Evolutionary conservation across 163 green algal genomes (phyloP).

Genomic region (Volvox carteri): DNA sequence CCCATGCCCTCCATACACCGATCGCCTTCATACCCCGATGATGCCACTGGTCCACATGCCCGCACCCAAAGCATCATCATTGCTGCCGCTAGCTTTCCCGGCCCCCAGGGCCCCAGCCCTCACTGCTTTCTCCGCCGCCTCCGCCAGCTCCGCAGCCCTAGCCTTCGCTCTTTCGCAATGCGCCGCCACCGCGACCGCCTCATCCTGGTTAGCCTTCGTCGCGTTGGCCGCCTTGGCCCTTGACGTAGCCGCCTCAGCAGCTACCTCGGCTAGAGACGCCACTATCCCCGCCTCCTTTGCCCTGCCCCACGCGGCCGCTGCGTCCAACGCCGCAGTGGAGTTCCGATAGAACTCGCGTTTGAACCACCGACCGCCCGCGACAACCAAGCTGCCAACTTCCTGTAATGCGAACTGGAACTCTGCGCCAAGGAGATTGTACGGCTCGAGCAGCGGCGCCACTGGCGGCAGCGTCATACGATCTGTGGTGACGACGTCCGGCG

Average conservation of each 20-base stretch:
- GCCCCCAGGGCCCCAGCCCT: neutral
- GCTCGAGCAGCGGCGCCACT: neutral
- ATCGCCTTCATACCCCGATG: no score
- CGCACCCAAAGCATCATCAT: no score
- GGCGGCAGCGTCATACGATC: neutral
- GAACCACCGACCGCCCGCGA: constrained; percentile 19
- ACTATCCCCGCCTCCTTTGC: neutral
- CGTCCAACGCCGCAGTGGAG: neutral
- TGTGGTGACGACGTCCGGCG: neutral
- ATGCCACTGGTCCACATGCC: no score
- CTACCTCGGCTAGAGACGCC: neutral
- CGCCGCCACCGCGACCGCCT: neutral
- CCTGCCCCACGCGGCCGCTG: neutral
- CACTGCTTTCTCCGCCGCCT: neutral
- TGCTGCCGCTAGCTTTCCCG: no score
- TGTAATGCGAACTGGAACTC: neutral
- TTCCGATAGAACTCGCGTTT: constrained; percentile 16
- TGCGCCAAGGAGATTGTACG: neutral
- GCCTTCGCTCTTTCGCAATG: neutral
- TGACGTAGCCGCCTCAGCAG: neutral
- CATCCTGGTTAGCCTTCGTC: neutral
- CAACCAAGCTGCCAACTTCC: neutral
- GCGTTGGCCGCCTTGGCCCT: neutral
- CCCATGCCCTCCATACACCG: no score
- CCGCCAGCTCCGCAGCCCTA: neutral